Evolutionary conservation across 2,329 filamentous ascomycete genomes (phyloP), one percentile per base, ranked within the genome.

Genomic region (Curvularia spicifera): DNA sequence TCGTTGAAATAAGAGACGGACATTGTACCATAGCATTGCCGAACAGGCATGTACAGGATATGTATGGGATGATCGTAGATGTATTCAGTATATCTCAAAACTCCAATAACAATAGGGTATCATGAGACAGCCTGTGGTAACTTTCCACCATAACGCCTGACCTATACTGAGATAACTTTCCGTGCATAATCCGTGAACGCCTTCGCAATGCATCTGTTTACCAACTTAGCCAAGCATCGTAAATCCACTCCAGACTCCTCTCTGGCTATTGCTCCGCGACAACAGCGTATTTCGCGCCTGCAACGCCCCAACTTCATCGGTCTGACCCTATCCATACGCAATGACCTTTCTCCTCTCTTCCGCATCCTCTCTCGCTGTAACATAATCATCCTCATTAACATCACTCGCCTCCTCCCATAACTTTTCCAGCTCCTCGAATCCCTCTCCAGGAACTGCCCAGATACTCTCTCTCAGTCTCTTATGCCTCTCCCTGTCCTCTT

Each of bases 401-500:
- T 95, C 91, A 70, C 91, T 96, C 18, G 87, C 89, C 73, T 97
- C 92, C 40, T 95, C 91, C 89, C 91, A 96, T 64, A 96, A 79
- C 78, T 87, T 91, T 63, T 89, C 85, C 78, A 92, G 89, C 78
- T 98, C 94, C 51, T 66, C 63, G n/a, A 73, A 72, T 8, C 83
- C 80, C 31, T 86, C 84, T 8, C 85, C 83, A 29, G 86, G 86
- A 2, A 97, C 88, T 0, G 93, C 91, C 95, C 96, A 99, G 62
- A 97, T 96, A 69, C 89, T 93, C 79, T 99, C 95, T 22, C 95
- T 82, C 70, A 94, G 81, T 43, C 94, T 83, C 82, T 99, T 99
- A 77, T 99, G 96, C 43, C 95, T 83, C 77, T 99, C 95, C 3
- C 95, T 84, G 77, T 99, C 95, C 78, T 99, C 96, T 69, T 99